Base-by-base conservation (phyloP, 2,329 filamentous ascomycete genomes). In the Aspergillus nomiae region DNA sequence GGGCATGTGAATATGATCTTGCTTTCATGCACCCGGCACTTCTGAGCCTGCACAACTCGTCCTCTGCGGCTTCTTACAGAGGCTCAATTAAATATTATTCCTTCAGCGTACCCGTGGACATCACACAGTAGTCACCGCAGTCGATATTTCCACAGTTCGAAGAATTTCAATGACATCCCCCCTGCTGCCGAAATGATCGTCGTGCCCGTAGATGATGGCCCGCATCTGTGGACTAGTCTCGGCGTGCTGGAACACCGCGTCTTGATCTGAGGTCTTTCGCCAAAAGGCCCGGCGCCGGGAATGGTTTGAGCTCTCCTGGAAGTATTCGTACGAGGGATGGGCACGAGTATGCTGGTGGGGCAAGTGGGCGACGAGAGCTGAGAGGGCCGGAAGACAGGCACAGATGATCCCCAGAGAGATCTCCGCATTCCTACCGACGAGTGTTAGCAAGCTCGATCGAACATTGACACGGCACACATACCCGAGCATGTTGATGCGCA, bases 381-480 rank as follows among this genome's bases (percentile, higher is more conserved):
- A 21, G 12, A 46, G n/a, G 21, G 43, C n/a, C 4, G 43, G 43
- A 14, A 46, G 43, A 46, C 43, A 46, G 21, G 43, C 43, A 7
- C 43, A 46, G 43, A 46, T 46, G 6, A 46, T 46, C 1, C 43
- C 43, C 2, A 46, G 21, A 4, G 43, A 21, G 0, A 46, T 46
- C 4, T 46, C 43, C 3, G 43, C 43, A 2, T 14, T 21, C 3
- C n/a, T 46, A 16, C 21, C 0, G n/a, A 24, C 6, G 1, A 26
- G n/a, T 14, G 4, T 46, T 46, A 21, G 43, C 5, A 1, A 14
- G 2, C 3, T 19, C 19, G 19, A 41, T n/a, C 14, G 38, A 41
- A 7, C 6, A 0, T 1, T n/a, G 38, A n/a, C 2, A 1, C 16
- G 3, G 8, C 19, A 10, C 7, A 14, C 3, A n/a, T 41, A 41